Percentiles rank a stretch among this genome's conserved stretches.
These are phyloP conservation scores for Aspergillus uvarum DNA, from an alignment of 2,329 filamentous ascomycete genomes.

Conservation along the genomic window DNA sequence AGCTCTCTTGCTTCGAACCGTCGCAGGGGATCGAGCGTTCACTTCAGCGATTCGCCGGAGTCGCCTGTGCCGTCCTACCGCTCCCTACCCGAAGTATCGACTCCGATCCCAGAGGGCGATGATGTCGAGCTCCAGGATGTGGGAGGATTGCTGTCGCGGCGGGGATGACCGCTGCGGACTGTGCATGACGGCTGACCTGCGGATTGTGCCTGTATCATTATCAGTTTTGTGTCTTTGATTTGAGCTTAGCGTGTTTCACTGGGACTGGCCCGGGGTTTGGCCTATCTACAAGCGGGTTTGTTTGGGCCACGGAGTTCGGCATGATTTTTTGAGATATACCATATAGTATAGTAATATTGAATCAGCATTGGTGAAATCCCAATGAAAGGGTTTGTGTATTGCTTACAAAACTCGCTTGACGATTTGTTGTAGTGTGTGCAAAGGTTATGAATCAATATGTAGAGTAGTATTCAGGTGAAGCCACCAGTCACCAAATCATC, in stretches of 20 bases:
- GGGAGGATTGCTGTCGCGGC: constrained; percentile 39
- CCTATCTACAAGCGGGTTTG: neutral
- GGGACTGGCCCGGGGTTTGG: neutral
- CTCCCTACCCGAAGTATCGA: constrained; percentile 19
- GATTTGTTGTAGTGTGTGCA: neutral
- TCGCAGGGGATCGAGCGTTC: constrained; percentile 18
- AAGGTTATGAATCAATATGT: constrained; percentile 8
- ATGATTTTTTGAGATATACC: neutral
- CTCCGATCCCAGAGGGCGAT: constrained; percentile 21
- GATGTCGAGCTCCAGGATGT: constrained; percentile 44
- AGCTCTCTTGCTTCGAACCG: constrained; percentile 10
- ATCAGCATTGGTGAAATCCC: no score
- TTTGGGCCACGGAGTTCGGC: neutral
- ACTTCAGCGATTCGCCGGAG: constrained; percentile 17
- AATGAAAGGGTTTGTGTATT: neutral
- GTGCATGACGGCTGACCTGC: neutral
- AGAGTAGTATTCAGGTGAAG: neutral
- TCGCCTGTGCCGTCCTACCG: constrained; percentile 23
- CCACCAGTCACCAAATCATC: neutral
- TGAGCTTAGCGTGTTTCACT: neutral
- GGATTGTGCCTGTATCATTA: constrained; percentile 1
- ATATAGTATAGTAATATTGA: neutral
- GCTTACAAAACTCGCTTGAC: neutral
- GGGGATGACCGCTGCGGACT: constrained; percentile 1
- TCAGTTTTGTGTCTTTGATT: neutral